Evolutionary conservation across 1,284 basidiomycete species (phyloP).

Genomic region (Ustilago vetiveriae): DNA sequence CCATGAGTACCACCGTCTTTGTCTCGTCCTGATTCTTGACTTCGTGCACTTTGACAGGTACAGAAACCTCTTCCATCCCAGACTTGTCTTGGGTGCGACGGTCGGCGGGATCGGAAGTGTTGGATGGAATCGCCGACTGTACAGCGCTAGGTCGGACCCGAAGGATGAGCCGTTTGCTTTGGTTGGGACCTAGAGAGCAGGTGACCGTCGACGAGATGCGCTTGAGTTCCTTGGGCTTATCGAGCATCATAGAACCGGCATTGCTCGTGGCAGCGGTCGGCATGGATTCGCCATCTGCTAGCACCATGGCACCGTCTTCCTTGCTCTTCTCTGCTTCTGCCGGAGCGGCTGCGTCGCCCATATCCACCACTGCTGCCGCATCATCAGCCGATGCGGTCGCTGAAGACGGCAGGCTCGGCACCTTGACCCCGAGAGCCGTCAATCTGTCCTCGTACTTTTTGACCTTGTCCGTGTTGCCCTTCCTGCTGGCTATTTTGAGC

Average conservation of each 20-base stretch:
- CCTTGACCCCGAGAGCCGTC: conserved; percentile 68
- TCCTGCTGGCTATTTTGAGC: conserved; percentile 70
- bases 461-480: conserved; percentile 70
- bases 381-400: conserved; percentile 1
- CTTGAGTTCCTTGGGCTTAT: conserved; percentile 43
- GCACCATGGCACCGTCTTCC: neutral
- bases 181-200: conserved; percentile 51
- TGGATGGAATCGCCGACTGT: conserved; percentile 33
- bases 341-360: neutral
- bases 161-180: conserved; percentile 57
- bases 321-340: conserved; percentile 5
- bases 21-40: conserved; percentile 66
- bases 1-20: conserved; percentile 48
- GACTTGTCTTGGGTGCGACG: conserved; percentile 27
- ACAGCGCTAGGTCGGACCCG: conserved; percentile 53
- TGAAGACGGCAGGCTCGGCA: conserved; percentile 30
- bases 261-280: neutral
- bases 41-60: conserved; percentile 61
- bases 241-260: neutral
- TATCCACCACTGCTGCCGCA: neutral
- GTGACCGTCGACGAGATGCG: conserved; percentile 57
- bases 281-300: neutral
- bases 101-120: conserved; percentile 32
- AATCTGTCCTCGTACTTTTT: conserved; percentile 70
- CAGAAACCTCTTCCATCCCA: conserved; percentile 47